These are phyloP conservation scores for Cyphellophora europaea DNA, from an alignment of 2,329 filamentous ascomycete species.

Conservation along the genomic window DNA sequence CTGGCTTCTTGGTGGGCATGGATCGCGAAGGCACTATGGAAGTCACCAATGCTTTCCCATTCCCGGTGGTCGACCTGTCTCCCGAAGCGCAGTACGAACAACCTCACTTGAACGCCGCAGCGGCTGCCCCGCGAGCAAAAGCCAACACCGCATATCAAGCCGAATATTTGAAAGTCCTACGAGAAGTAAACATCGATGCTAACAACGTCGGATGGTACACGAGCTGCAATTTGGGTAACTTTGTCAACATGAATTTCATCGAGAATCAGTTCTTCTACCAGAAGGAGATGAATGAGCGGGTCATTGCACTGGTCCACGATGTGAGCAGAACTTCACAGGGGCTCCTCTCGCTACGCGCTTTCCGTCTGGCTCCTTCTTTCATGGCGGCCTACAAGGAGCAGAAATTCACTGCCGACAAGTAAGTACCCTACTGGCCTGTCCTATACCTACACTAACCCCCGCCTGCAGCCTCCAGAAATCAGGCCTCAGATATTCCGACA, in stretches of 20 bases:
- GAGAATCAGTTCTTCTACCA: constrained; percentile 99
- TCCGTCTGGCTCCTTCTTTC: constrained; percentile 78
- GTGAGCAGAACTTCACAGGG: constrained; percentile 92
- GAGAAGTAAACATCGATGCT: constrained; percentile 96
- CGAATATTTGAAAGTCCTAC: constrained; percentile 94
- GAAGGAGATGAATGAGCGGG: constrained; percentile 77
- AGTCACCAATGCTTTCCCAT: constrained; percentile 91
- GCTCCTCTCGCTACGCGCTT: constrained; percentile 78
- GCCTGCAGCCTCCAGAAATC: constrained; percentile 75
- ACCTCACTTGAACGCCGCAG: constrained; percentile 62
- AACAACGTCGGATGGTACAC: constrained; percentile 99
- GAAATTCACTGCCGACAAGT: constrained; percentile 97
- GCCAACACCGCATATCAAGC: constrained; percentile 79
- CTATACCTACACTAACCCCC: constrained; percentile 4
- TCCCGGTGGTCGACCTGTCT: constrained; percentile 70
- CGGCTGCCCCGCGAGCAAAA: constrained; percentile 85
- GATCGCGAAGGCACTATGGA: constrained; percentile 73
- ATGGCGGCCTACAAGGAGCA: constrained; percentile 89
- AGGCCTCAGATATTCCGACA: constrained; percentile 86
- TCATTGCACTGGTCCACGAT: constrained; percentile 86
- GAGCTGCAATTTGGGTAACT: constrained; percentile 97
- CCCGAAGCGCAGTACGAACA: constrained; percentile 63
- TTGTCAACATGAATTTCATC: constrained; percentile 87
- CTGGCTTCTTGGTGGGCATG: constrained; percentile 88
- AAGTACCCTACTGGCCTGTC: constrained; percentile 29